Percentiles rank a stretch among this genome's conserved stretches.
Conservation (phyloP, 805 yeast species). For the Lipomyces starkeyi region DNA sequence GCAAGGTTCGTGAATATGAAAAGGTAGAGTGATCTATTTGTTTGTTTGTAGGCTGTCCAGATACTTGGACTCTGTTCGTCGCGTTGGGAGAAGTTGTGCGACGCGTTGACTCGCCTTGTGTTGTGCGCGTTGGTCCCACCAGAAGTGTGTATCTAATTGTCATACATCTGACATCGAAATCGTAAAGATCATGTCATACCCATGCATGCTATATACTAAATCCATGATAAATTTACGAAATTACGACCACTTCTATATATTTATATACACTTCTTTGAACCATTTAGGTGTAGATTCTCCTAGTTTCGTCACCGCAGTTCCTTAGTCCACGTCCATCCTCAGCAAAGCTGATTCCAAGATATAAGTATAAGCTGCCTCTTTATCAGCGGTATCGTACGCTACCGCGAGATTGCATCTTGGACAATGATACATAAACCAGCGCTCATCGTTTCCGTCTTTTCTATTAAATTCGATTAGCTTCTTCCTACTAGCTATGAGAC, state of each 20-base stretch:
- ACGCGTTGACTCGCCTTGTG: neutral
- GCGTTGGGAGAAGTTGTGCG: neutral
- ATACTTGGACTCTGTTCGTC: neutral
- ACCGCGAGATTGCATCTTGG: conserved; percentile 31
- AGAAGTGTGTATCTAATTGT: neutral
- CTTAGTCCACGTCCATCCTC: conserved; percentile 3
- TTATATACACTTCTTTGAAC: too few species aligned
- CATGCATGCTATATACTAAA: too few species aligned
- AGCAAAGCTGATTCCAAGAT: conserved; percentile 19
- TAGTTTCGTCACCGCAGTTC: neutral
- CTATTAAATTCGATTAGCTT: neutral
- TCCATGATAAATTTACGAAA: too few species aligned
- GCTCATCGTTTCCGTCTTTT: conserved; percentile 22
- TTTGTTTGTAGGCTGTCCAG: neutral
- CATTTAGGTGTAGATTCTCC: neutral
- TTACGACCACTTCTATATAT: too few species aligned
- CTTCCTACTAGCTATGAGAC: neutral
- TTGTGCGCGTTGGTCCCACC: neutral
- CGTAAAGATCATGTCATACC: too few species aligned
- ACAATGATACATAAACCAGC: conserved; percentile 33
- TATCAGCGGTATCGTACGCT: conserved; percentile 23
- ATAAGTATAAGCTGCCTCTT: conserved; percentile 18
- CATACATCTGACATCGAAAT: neutral
- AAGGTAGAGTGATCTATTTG: neutral
- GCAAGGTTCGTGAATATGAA: neutral